Conservation (phyloP, 768 basidiomycete species). For the Mrakia gelida region DNA sequence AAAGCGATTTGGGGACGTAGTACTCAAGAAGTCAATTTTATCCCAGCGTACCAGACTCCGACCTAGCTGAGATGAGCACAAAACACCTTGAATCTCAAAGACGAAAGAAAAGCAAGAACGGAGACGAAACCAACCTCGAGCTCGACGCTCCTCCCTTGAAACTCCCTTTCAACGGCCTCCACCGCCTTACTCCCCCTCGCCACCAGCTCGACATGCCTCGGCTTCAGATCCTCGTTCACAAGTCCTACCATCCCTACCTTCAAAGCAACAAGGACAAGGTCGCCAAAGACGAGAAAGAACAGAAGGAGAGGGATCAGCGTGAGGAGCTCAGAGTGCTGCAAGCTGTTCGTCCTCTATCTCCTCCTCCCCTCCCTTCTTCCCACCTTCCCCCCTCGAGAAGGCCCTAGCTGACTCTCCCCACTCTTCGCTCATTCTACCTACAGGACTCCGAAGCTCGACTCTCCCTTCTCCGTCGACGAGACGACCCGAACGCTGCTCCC, state of each 20-base stretch:
- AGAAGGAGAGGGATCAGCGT: slow-evolving; percentile 38
- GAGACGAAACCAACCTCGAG: background rate
- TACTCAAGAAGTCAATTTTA: too few relatives aligned
- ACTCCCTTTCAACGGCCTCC: background rate
- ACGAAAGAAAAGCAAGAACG: too few relatives aligned
- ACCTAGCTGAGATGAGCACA: too few relatives aligned
- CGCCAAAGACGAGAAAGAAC: slow-evolving; percentile 44
- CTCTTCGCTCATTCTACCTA: background rate
- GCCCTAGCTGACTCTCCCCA: background rate
- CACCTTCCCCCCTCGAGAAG: background rate
- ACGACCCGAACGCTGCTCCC: background rate
- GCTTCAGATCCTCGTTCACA: slow-evolving; percentile 46
- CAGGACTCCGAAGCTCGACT: slow-evolving; percentile 42
- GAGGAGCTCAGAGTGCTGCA: slow-evolving; percentile 41
- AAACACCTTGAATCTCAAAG: too few relatives aligned
- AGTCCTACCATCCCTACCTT: slow-evolving; percentile 46
- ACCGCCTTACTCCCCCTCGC: background rate
- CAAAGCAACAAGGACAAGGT: slow-evolving; percentile 47
- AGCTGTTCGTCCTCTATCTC: slow-evolving; percentile 33
- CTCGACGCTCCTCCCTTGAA: background rate
- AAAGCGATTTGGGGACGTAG: too few relatives aligned
- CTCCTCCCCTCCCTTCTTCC: background rate
- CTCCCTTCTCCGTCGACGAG: slow-evolving; percentile 37
- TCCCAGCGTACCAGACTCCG: too few relatives aligned
- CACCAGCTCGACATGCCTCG: slow-evolving; percentile 45